Evolutionary conservation across 2,329 filamentous ascomycete genomes (phyloP).

Genomic region (Emericellopsis atlantica): DNA sequence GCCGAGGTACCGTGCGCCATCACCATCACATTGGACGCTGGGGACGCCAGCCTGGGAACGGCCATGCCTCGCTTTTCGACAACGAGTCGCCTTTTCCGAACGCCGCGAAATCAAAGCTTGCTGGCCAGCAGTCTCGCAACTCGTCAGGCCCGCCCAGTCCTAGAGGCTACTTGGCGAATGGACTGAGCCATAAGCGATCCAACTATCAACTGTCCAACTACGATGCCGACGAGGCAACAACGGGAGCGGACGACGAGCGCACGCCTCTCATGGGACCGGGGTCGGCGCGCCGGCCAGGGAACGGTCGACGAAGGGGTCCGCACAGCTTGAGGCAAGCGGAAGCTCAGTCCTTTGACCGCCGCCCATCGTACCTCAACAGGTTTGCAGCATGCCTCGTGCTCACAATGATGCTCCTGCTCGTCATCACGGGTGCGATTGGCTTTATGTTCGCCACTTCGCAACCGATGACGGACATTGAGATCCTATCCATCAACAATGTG

Average conservation of each 20-base stretch:
- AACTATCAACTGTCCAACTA: constrained; percentile 53
- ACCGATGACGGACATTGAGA: constrained; percentile 65
- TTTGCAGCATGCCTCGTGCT: constrained; percentile 82
- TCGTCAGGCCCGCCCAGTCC: constrained; percentile 57
- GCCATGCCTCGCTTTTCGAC: constrained; percentile 61
- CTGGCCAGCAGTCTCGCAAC: constrained; percentile 42
- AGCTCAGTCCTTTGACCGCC: constrained; percentile 52
- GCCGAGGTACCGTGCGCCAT: constrained; percentile 56
- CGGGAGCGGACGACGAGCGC: constrained; percentile 73
- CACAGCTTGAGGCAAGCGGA: constrained; percentile 58
- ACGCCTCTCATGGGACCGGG: constrained; percentile 55
- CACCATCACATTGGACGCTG: constrained; percentile 65
- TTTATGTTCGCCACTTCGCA: constrained; percentile 90
- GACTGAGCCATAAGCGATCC: constrained; percentile 29
- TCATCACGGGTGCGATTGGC: constrained; percentile 74
- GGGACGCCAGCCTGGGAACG: constrained; percentile 55
- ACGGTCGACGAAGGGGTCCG: constrained; percentile 30
- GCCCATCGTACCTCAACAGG: constrained; percentile 52
- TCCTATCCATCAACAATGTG: constrained; percentile 76
- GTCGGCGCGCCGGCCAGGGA: constrained; percentile 8
- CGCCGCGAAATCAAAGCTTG: constrained; percentile 48
- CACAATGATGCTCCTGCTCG: constrained; percentile 66
- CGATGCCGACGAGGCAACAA: constrained; percentile 63
- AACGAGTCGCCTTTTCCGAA: constrained; percentile 69
- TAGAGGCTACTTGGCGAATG: constrained; percentile 2